Evolutionary conservation across 345 rosid species (phyloP), one percentile per base, ranked within the genome.

Genomic region (Lepidium sativum): DNA sequence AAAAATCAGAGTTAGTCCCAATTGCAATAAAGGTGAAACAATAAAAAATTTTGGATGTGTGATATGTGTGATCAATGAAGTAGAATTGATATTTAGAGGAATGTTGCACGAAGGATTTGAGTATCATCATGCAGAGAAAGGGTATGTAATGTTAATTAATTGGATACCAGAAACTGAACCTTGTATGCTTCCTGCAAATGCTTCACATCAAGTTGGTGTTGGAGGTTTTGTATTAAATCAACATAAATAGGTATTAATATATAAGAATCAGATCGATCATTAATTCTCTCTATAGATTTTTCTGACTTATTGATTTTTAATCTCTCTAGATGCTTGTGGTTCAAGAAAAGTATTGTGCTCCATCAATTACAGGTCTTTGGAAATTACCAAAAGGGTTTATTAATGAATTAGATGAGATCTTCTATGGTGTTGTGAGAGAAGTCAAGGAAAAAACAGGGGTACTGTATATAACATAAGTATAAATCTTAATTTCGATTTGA

Each of bases 361-460:
- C 92, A 38, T 67, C 85, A 2, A 75, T 55, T 37, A 44, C 65
- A n/a, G 88, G 80, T 75, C 80, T 90, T 6, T 94, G 99, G 99
- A 94, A 94, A 63, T 67, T 94, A 69, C 99, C 96, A 53, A 92
- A 96, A 3, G 97, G 97, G 51, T 92, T 86, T 79, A 87, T 92
- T 39, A 76, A 61, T 42, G 99, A 89, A 89, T 89, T 96, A 0
- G 96, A 92, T 82, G 97, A 89, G 84, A 87, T 92, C 53, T 92
- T 76, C 44, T 69, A 73, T 6, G 96, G 97, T 44, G 96, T 87
- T 49, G 86, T 89, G 6, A 80, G 99, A 75, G 99, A 94, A 80
- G 90, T 94, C 67, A 86, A 87, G 77, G 99, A 94, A 70, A 97
- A 94, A 84, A 90, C 99, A 12, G 92, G 97, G 50, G 99, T 94